A percentile compares a stretch with the other conserved stretches of the same genome.
Conservation (phyloP, 177 flowering plant species). For the Telopea speciosissima region DNA sequence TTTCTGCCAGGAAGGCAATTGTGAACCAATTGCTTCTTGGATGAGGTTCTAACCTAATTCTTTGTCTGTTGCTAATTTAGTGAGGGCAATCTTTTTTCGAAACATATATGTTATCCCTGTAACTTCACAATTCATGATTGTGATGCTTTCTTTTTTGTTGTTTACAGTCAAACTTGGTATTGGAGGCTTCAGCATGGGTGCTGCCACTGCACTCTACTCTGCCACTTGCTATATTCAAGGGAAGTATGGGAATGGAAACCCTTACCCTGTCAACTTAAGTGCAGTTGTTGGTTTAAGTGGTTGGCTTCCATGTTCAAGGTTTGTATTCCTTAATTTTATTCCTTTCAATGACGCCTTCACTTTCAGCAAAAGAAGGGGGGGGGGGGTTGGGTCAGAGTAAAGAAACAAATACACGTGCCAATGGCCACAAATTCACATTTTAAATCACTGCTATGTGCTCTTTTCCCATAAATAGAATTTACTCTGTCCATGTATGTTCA, state of each 20-base stretch:
- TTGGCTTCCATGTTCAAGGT: slow-evolving; percentile 98
- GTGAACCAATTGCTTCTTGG: not conserved
- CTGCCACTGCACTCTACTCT: slow-evolving; percentile 85
- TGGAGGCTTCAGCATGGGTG: slow-evolving; percentile 99
- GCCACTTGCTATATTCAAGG: slow-evolving; percentile 80
- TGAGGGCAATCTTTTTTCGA: not conserved
- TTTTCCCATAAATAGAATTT: not conserved
- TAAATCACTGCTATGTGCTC: not conserved
- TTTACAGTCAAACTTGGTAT: slow-evolving; percentile 85
- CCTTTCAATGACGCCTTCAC: not conserved
- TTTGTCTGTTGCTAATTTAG: not conserved
- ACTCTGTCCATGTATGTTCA: not conserved
- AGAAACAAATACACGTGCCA: not conserved
- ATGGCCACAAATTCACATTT: not conserved
- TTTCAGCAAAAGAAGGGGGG: not conserved
- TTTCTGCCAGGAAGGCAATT: not conserved
- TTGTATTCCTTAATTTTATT: slow-evolving; percentile 1
- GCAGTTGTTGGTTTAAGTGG: slow-evolving; percentile 89
- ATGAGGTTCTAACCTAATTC: not conserved
- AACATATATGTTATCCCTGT: not conserved
- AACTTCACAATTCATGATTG: slow-evolving; percentile 4
- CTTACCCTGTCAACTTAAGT: slow-evolving; percentile 61
- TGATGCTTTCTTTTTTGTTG: not conserved
- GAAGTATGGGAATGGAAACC: slow-evolving; percentile 67
- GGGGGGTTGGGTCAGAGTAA: too few relatives aligned